Evolutionary conservation across 164 flowering plant species (phyloP), one percentile per base, ranked within the genome.

Genomic region (Chimonanthus praecox): DNA sequence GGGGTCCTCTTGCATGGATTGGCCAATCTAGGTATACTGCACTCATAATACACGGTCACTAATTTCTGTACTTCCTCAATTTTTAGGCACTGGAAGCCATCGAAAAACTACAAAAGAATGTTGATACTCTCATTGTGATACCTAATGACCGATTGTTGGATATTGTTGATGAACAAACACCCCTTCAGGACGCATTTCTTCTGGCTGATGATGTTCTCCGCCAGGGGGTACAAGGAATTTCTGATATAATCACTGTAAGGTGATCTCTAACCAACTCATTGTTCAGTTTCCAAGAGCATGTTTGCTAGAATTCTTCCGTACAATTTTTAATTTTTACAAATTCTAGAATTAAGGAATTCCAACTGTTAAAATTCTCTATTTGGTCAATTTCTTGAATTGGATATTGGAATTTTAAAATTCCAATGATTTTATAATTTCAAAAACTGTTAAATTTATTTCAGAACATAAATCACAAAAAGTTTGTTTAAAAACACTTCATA

Each of bases 151-250:
- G 97, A 47, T 82, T 96, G 63, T 82, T 96, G 71, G 97, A 96
- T 77, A 85, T 92, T 75, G 94, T 94, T 67, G 97, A 94, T 84
- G 99, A 94, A 78, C 94, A 92, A 69, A 94, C 93, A 65, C 86
- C 98, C 43, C 98, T 96, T 76, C 98, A 94, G 81, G 98, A 96
- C 81, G 98, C 99, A 74, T 96, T 96, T 76, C 92, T 88, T 78
- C 91, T 96, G 71, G 99, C 98, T 67, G 99, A 96, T 86, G 99
- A 96, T 87, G 99, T 96, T 66, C 81, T 96, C 62, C 98, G 99
- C 61, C 98, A 96, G 84, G 99, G 99, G 58, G 98, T 96, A 15
- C 99, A 96, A 85, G 99, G 99, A 84, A 94, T 96, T 76, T 92
- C 99, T 33, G 99, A 96, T 77, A 96, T 96, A 58, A 94, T 96